Evolutionary conservation across 2,329 filamentous ascomycete species (phyloP).

Genomic region (Verticillium zaregamsianum): DNA sequence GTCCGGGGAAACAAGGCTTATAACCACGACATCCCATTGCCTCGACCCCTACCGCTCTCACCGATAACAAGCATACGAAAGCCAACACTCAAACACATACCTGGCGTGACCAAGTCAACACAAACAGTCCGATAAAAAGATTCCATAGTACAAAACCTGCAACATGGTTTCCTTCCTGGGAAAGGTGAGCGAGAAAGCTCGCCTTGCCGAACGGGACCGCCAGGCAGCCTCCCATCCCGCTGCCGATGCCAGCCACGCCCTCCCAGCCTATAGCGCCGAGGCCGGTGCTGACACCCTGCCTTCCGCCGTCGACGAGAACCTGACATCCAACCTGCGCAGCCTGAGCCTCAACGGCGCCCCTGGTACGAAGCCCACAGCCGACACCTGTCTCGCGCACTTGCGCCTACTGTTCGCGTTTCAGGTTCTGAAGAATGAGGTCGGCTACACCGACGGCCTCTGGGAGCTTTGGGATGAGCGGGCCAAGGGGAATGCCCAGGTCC

Average conservation of each 20-base stretch:
- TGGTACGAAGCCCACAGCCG: not conserved
- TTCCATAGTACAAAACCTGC: too few species aligned
- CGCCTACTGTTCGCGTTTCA: conserved; percentile 64
- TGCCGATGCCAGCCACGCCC: not conserved
- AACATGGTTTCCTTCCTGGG: not conserved
- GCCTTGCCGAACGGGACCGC: not conserved
- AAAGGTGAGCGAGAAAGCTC: not conserved
- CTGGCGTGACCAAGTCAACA: too few species aligned
- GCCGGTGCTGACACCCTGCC: too few species aligned
- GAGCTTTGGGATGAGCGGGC: conserved; percentile 45
- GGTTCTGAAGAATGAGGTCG: conserved; percentile 55
- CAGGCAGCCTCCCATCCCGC: not conserved
- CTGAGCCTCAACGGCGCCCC: not conserved
- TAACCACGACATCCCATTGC: not conserved
- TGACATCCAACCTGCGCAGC: not conserved
- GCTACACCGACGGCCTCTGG: conserved; percentile 57
- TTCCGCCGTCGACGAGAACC: not conserved
- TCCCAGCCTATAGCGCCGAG: not conserved
- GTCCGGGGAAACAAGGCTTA: not conserved
- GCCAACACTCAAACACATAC: too few species aligned
- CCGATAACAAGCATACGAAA: too few species aligned
- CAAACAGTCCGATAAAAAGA: too few species aligned
- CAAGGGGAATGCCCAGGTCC: conserved; percentile 20
- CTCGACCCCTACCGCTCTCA: too few species aligned
- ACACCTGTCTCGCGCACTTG: conserved; percentile 42